Percentiles rank a stretch among this genome's conserved stretches.
Conservation (phyloP, 148 eudicot genomes). For the Polygonum maritimum region DNA sequence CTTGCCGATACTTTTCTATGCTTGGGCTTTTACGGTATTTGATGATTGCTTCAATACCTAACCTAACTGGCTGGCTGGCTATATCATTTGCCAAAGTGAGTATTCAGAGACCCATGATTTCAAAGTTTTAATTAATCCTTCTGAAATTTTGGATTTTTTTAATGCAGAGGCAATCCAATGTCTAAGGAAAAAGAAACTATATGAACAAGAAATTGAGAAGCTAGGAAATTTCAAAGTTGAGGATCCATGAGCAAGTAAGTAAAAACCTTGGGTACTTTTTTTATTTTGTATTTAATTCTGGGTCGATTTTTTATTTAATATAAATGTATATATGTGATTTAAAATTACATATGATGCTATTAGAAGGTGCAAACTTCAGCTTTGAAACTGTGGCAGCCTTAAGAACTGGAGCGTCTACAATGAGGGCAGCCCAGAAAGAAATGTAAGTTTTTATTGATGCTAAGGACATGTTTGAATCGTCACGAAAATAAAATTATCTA, state of each 20-base stretch:
- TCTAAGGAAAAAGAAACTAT: conserved; percentile 72
- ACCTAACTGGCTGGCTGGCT: too few relatives aligned
- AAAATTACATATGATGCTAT: conserved; percentile 59
- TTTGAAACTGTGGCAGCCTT: conserved; percentile 85
- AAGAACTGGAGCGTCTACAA: conserved; percentile 87
- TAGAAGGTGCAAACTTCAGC: conserved; percentile 86
- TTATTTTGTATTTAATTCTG: not conserved
- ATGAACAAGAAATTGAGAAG: conserved; percentile 79
- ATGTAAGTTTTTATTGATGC: conserved; percentile 33
- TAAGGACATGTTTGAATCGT: too few relatives aligned
- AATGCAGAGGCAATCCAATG: conserved; percentile 77
- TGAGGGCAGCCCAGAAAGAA: conserved; percentile 91
- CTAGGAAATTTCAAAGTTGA: conserved; percentile 77
- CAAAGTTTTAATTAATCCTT: not conserved
- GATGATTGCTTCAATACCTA: too few relatives aligned
- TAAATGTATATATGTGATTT: not conserved
- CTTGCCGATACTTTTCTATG: not conserved
- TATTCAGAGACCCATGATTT: too few relatives aligned
- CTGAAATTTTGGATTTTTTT: not conserved
- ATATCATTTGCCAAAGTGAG: too few relatives aligned
- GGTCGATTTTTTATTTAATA: not conserved
- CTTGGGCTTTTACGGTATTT: too few relatives aligned
- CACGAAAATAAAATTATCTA: too few relatives aligned
- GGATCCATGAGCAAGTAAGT: conserved; percentile 82
- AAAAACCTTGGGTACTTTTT: not conserved